Evolutionary conservation across 768 basidiomycete genomes (phyloP).

Genomic region (Tephrocybe sp.): DNA sequence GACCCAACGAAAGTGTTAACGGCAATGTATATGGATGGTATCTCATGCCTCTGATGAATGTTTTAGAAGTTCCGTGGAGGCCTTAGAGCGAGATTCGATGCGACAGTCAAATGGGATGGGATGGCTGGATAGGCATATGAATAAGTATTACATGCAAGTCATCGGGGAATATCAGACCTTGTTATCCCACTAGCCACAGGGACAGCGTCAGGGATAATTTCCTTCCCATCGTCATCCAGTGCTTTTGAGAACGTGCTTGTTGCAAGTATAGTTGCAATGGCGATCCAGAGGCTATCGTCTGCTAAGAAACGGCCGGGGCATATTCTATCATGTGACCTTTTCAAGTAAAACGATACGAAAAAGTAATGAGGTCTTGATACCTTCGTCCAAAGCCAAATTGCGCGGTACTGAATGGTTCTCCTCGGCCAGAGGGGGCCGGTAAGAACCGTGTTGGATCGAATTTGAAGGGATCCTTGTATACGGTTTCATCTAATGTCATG

Average conservation of each 20-base stretch:
- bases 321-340: slow-evolving; percentile 14
- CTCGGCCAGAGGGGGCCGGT: slow-evolving; percentile 14
- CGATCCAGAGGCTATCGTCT: slow-evolving; percentile 36
- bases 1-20: too few species aligned
- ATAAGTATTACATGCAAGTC: too few species aligned
- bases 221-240: slow-evolving; percentile 28
- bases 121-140: too few species aligned
- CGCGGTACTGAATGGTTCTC: slow-evolving; percentile 8
- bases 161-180: too few species aligned
- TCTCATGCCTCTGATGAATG: too few species aligned
- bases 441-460: slow-evolving; percentile 44
- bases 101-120: too few species aligned
- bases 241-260: slow-evolving; percentile 36
- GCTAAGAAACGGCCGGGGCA: slow-evolving; percentile 44
- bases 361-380: neutral
- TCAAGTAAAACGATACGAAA: neutral
- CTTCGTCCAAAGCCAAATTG: slow-evolving; percentile 26
- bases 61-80: too few species aligned
- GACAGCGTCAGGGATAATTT: slow-evolving; percentile 29
- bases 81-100: too few species aligned
- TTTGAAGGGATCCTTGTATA: slow-evolving; percentile 35
- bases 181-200: slow-evolving; percentile 3
- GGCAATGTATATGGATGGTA: too few species aligned
- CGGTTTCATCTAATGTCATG: slow-evolving; percentile 33
- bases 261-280: slow-evolving; percentile 20